A percentile compares a stretch with the other conserved stretches of the same genome.
These are phyloP conservation scores for Canavalia ensiformis DNA, from an alignment of 306 rosid species.

Conservation along the genomic window DNA sequence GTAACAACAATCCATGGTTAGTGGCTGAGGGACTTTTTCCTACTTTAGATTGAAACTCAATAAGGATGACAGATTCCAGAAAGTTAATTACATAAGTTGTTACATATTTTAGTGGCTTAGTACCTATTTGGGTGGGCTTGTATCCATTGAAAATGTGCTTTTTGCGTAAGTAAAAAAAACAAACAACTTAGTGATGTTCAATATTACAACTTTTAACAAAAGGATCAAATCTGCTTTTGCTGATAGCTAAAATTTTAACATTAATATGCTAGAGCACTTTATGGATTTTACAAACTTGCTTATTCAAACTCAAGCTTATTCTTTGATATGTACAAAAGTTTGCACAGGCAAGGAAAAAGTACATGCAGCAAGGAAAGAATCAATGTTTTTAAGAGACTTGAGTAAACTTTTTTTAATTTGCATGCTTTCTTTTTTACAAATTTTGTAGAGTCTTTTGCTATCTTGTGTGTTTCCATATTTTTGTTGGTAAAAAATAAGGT, in stretches of 20 bases:
- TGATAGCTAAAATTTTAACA: not conserved
- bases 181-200: not conserved
- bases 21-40: not conserved
- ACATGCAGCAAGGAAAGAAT: not conserved
- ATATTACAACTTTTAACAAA: not conserved
- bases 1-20: too few relatives aligned
- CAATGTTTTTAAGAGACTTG: not conserved
- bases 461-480: not conserved
- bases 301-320: not conserved
- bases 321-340: not conserved
- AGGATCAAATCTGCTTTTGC: not conserved
- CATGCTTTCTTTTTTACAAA: not conserved
- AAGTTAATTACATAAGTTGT: not conserved
- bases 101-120: not conserved
- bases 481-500: too few relatives aligned
- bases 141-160: conserved; percentile 19
- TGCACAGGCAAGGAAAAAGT: not conserved
- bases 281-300: not conserved
- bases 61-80: not conserved
- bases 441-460: not conserved
- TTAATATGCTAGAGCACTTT: not conserved
- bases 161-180: not conserved
- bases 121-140: conserved; percentile 2
- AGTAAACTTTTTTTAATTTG: not conserved
- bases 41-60: not conserved